These are phyloP conservation scores for Mycena alexandri DNA, from an alignment of 768 basidiomycete genomes.

Conservation along the genomic window DNA sequence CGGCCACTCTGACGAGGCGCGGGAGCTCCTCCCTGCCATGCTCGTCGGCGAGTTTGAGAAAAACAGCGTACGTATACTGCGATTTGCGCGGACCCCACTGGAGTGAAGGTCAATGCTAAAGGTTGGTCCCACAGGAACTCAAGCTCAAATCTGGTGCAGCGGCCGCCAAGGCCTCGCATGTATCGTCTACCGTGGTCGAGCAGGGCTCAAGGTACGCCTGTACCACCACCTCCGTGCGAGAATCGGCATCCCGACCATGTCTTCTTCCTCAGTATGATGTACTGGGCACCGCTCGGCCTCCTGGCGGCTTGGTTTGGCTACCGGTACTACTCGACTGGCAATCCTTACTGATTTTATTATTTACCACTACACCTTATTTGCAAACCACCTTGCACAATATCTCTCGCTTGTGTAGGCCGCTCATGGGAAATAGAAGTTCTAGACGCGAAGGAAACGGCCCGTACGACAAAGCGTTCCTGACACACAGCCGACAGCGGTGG, in stretches of 20 bases:
- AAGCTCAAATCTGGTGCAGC: conserved; percentile 67
- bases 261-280: conserved; percentile 69
- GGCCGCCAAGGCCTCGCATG: conserved; percentile 58
- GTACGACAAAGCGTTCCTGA: too few relatives aligned
- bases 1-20: conserved; percentile 98
- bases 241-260: conserved; percentile 22
- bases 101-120: background rate
- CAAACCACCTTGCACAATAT: conserved; percentile 4
- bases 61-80: conserved; percentile 62
- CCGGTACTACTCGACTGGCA: conserved; percentile 75
- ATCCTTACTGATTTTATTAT: conserved; percentile 50
- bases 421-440: conserved; percentile 32
- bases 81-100: conserved; percentile 18
- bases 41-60: conserved; percentile 87
- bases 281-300: conserved; percentile 84
- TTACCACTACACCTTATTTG: conserved; percentile 8
- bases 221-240: conserved; percentile 19
- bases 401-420: background rate
- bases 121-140: conserved; percentile 53
- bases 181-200: conserved; percentile 64
- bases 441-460: background rate
- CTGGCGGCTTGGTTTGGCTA: conserved; percentile 91
- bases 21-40: conserved; percentile 83
- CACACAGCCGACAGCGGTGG: too few relatives aligned
- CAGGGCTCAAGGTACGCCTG: conserved; percentile 74